Evolutionary conservation across 441 rosid genomes (phyloP).

Genomic region (Croton laevigatus): DNA sequence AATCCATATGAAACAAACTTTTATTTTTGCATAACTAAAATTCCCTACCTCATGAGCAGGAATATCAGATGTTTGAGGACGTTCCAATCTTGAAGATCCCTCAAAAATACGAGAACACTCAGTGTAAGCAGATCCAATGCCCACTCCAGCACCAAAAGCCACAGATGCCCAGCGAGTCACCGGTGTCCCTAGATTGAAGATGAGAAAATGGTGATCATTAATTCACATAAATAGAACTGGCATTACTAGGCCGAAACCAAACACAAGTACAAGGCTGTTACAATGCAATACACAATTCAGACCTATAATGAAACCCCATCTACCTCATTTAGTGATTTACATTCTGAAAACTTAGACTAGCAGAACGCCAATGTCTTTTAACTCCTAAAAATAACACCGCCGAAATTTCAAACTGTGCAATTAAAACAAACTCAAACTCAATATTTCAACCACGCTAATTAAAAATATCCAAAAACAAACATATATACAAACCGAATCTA

Average conservation of each 20-base stretch:
- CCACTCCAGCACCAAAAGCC: conserved; percentile 89
- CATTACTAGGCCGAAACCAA: too few relatives aligned
- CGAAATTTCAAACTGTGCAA: neutral
- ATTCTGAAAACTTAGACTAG: neutral
- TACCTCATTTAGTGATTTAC: too few relatives aligned
- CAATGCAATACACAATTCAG: neutral
- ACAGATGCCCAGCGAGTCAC: conserved; percentile 77
- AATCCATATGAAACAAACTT: neutral
- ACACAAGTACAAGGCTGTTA: neutral
- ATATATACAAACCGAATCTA: neutral
- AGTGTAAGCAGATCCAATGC: conserved; percentile 80
- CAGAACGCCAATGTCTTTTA: too few relatives aligned
- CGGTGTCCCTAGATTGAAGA: conserved; percentile 59
- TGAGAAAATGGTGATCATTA: neutral
- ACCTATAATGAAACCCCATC: neutral
- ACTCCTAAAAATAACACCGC: neutral
- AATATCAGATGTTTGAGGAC: conserved; percentile 35
- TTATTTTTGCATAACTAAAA: neutral
- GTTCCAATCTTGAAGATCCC: conserved; percentile 33
- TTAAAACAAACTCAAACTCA: neutral
- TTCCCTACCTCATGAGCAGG: conserved; percentile 37
- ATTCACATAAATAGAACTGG: neutral
- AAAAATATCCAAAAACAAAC: neutral
- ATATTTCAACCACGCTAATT: neutral
- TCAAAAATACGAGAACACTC: conserved; percentile 62